Evolutionary conservation across 106 monocot species (phyloP), one percentile per base, ranked within the genome.

Genomic region (Dendrobium catenatum): DNA sequence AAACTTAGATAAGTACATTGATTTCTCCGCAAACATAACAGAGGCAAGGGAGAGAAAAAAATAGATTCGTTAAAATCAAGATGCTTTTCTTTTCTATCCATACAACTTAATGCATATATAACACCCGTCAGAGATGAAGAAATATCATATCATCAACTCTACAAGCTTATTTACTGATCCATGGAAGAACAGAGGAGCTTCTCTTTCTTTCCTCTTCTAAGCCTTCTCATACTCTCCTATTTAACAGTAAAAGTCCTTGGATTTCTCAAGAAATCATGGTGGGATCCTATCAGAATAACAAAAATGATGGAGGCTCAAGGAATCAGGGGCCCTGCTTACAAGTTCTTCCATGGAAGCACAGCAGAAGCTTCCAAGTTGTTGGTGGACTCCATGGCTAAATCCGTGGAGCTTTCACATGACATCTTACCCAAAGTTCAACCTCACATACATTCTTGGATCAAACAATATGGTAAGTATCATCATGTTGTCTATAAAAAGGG

Each of bases 261-360:
- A 47, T 49, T 80, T 72, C 51, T 80, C 51, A 44, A 54, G 44
- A 44, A 48, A 31, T n/a, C 43, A 72, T 80, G 80, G 80, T 80
- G 68, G 68, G 46, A 72, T 80, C 80, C 80, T 27, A 80, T 49
- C 18, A 18, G 31, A 54, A 42, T 80, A 17, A 11, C 70, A 48
- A 80, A 72, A 70, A 54, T 31, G 47, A 72, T 80, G 80, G 72
- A 29, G 68, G 54, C 47, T 49, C 80, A 80, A 24, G 80, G 80
- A 54, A 80, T 80, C 13, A 49, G 20, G 37, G 80, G 68, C 31
- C 80, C 80, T 49, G 10, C 49, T 9, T 80, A 80, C 42, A 80
- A 19, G 24, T 72, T 80, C 42, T 37, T 80, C 72, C 72, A 72
- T 37, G 80, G 80, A 22, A 80, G 37, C 72, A 51, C 80, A 51